phyloP scores from a whole-genome alignment of 164 flowering plant species.

The Buxus sempervirens region DNA sequence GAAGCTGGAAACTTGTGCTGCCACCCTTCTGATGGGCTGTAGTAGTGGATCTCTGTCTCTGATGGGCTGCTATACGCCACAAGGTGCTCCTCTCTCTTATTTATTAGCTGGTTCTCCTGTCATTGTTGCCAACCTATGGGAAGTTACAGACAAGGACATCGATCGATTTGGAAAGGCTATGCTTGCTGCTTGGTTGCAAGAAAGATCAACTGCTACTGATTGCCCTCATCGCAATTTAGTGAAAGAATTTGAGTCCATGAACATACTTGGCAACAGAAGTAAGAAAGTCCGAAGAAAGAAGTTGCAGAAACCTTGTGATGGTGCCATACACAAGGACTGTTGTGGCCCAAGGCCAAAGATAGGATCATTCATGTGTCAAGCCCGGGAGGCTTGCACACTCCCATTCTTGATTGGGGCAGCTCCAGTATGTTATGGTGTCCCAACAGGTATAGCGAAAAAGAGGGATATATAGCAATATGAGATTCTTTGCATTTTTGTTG shows the following conservation, averaged over 20 bases:
- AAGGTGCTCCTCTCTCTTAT: slow-evolving; percentile 71
- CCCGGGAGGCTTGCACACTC: slow-evolving; percentile 77
- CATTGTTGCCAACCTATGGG: slow-evolving; percentile 88
- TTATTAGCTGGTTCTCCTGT: slow-evolving; percentile 87
- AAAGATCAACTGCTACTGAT: slow-evolving; percentile 33
- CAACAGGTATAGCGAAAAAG: slow-evolving; percentile 71
- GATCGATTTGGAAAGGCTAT: slow-evolving; percentile 79
- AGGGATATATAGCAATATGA: slow-evolving; percentile 23
- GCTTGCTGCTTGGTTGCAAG: slow-evolving; percentile 74
- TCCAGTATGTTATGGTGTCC: slow-evolving; percentile 96
- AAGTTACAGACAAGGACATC: slow-evolving; percentile 93
- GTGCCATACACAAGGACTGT: slow-evolving; percentile 6
- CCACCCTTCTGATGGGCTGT: slow-evolving; percentile 91
- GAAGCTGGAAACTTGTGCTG: slow-evolving; percentile 76
- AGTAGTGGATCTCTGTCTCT: slow-evolving; percentile 77
- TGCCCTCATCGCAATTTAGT: slow-evolving; percentile 29
- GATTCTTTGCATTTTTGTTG: no score
- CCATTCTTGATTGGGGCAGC: slow-evolving; percentile 83
- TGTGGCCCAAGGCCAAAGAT: slow-evolving; percentile 47
- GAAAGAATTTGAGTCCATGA: slow-evolving; percentile 41
- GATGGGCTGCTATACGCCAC: slow-evolving; percentile 65
- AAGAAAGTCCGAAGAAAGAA: slow-evolving; percentile 27
- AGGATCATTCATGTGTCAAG: slow-evolving; percentile 74
- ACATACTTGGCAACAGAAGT: slow-evolving; percentile 25
- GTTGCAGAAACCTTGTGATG: slow-evolving; percentile 11